phyloP scores from a whole-genome alignment of 768 basidiomycete genomes.

The Macrolepiota dolichaula region DNA sequence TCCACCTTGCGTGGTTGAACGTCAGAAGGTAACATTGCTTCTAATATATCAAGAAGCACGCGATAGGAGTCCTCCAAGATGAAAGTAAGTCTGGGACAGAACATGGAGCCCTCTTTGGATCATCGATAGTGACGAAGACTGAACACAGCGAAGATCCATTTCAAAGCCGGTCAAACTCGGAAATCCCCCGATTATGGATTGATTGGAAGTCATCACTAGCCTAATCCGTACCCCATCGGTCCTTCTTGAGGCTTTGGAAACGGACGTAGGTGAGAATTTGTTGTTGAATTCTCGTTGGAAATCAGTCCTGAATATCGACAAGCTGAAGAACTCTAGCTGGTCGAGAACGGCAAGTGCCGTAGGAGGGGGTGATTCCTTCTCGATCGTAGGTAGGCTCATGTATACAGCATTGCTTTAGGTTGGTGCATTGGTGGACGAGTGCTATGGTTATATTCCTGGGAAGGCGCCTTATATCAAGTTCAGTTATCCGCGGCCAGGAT shows the following conservation, averaged over 20 bases:
- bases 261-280: neutral
- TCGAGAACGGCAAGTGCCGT: neutral
- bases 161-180: neutral
- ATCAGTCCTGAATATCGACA: neutral
- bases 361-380: neutral
- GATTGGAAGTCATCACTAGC: neutral
- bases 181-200: too few relatives aligned
- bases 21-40: neutral
- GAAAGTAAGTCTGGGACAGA: neutral
- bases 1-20: neutral
- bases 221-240: neutral
- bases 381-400: neutral
- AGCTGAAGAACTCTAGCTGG: neutral
- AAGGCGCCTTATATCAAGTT: neutral
- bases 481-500: neutral
- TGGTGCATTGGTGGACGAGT: neutral
- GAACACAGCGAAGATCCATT: neutral
- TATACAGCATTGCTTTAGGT: neutral
- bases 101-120: neutral
- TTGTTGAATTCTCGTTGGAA: neutral
- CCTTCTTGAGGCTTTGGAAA: neutral
- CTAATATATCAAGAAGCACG: neutral
- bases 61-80: accelerated
- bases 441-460: neutral
- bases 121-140: neutral